phyloP scores from a whole-genome alignment of 768 basidiomycete species.

The button mushroom (Agaricus bisporus) region DNA sequence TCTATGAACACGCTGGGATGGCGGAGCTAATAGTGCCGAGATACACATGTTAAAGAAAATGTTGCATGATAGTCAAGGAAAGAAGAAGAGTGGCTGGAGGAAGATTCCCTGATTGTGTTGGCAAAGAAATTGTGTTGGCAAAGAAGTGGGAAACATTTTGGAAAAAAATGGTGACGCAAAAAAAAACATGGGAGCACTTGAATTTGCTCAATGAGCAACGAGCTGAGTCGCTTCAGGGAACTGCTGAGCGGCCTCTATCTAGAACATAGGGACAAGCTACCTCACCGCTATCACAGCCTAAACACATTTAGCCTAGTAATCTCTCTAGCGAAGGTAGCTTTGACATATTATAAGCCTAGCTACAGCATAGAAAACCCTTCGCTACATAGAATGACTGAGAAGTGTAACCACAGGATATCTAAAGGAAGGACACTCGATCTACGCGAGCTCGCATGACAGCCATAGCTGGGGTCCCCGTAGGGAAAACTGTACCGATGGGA shows the following conservation, averaged over 20 bases:
- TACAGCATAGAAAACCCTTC: too few relatives aligned
- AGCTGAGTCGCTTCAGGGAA: slow-evolving; percentile 7
- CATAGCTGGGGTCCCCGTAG: too few relatives aligned
- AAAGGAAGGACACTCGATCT: too few relatives aligned
- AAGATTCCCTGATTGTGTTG: slow-evolving; percentile 41
- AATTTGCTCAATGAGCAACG: slow-evolving; percentile 12
- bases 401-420: too few relatives aligned
- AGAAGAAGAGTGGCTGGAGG: slow-evolving; percentile 9
- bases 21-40: neutral
- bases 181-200: slow-evolving; percentile 11
- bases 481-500: too few relatives aligned
- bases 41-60: neutral
- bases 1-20: neutral
- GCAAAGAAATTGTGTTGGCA: slow-evolving; percentile 49
- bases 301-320: too few relatives aligned
- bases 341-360: too few relatives aligned
- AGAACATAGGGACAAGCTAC: neutral
- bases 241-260: neutral
- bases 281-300: too few relatives aligned
- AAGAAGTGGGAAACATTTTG: slow-evolving; percentile 45
- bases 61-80: neutral
- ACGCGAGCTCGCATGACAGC: too few relatives aligned
- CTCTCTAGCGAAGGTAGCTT: too few relatives aligned
- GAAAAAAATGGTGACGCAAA: slow-evolving; percentile 31
- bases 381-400: too few relatives aligned